A percentile compares a stretch with the other conserved stretches of the same genome.
Conservation (phyloP, 305 asterid genomes). For the Fraxinus platypoda region DNA sequence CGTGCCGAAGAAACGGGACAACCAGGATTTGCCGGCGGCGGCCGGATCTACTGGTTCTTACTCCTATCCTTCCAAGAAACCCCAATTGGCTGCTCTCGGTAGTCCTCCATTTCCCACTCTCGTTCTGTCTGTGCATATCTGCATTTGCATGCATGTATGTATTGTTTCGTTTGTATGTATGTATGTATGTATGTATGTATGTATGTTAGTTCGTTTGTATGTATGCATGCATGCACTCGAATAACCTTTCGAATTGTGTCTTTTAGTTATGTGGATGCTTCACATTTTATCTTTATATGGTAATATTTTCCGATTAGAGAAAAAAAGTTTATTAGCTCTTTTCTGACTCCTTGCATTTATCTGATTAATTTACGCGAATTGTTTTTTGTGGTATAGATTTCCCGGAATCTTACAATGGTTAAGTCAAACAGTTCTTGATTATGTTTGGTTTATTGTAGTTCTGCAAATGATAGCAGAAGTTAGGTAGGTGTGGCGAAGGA, state of each 20-base stretch:
- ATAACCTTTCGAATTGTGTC: neutral
- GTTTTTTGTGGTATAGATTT: neutral
- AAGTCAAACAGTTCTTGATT: neutral
- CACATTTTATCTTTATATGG: neutral
- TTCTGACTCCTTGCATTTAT: neutral
- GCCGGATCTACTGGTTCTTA: slow-evolving; percentile 14
- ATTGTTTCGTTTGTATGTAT: neutral
- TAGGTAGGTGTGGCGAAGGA: neutral
- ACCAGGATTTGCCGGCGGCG: slow-evolving; percentile 3
- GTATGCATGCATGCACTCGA: neutral
- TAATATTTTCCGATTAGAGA: neutral
- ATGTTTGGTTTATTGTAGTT: neutral
- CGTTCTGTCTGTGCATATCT: neutral
- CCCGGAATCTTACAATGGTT: neutral
- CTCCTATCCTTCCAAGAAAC: slow-evolving; percentile 36
- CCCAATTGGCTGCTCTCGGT: slow-evolving; percentile 43
- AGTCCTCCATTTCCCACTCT: neutral
- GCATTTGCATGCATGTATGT: neutral
- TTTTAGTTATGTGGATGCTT: neutral
- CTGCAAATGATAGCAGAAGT: neutral
- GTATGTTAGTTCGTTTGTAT: neutral
- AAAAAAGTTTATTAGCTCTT: neutral
- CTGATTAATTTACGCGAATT: neutral
- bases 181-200: neutral
- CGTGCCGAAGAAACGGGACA: slow-evolving; percentile 31